Evolutionary conservation across 805 yeast species (phyloP), one percentile per base, ranked within the genome.

Genomic region (Schwanniomyces vanrijiae): DNA sequence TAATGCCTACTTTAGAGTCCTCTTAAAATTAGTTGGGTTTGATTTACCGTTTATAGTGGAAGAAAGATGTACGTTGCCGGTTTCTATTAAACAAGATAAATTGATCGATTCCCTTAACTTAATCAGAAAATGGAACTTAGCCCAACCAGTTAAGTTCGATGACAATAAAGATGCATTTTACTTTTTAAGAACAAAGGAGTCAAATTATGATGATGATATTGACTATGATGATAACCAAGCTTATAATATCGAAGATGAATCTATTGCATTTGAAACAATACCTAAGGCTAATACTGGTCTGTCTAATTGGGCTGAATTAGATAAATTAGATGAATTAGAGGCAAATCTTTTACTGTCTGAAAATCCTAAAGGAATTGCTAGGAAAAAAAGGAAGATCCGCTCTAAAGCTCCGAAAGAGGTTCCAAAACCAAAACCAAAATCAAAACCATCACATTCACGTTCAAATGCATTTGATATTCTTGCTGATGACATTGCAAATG

Each of bases 1-100:
- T 16, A 80, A 83, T 45, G 75, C 82, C 2, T 67, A 76, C 43
- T 47, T 80, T 14, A 61, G 88, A 28, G 63, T 80, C 25, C 59
- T 83, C 14, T 61, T 84, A 43, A 59, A 61, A 8, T 53, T 71
- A 4, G 59, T 79, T 18, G 85, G 84, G 6, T 77, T 75, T 47
- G 66, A 62, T 4, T 45, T 77, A 13, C 80, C 82, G 0, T 66
- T 53, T 21, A 60, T 61, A 5, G 59, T 72, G 25, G 69, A 64
- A 25, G 78, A 70, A 38, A 56, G 56, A 3, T 79, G 77, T 50
- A 55, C 67, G 13, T 56, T 83, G 11, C 75, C 73, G 0, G 45
- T 56, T 0, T 43, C 60, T 1, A 54, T 75, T 0, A 54, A 69
- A 0, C 49, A 61, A 5, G 65, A 64, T 2, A 52, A 52, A 5